phyloP scores from a whole-genome alignment of 768 basidiomycete species.

The Sarcomyxa edulis region DNA sequence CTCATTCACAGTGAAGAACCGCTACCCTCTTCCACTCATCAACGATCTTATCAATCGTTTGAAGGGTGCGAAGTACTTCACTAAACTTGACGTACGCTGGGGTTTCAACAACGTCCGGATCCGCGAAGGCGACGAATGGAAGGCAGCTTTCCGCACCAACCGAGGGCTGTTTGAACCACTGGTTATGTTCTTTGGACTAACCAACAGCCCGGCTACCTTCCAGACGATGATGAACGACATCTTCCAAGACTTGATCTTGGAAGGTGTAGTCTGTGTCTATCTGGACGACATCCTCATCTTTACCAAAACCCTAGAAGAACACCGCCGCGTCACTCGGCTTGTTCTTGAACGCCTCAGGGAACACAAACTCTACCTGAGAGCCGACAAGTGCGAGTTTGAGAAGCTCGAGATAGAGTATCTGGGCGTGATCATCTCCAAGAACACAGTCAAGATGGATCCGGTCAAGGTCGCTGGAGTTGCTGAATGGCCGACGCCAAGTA shows the following conservation, averaged over 20 bases:
- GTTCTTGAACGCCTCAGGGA: conserved; percentile 15
- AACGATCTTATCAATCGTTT: conserved; percentile 19
- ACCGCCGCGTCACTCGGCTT: conserved; percentile 1
- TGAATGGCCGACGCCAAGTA: conserved; percentile 23
- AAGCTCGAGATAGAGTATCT: conserved; percentile 16
- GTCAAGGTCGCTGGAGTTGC: conserved; percentile 22
- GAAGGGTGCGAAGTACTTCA: conserved; percentile 20
- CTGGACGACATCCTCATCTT: conserved; percentile 28
- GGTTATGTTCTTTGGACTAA: conserved; percentile 33
- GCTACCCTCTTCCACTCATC: conserved; percentile 30
- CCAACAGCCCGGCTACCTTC: conserved; percentile 30
- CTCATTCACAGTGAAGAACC: conserved; percentile 25
- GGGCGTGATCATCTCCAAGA: conserved; percentile 17
- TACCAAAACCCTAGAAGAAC: conserved; percentile 10
- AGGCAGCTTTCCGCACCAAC: conserved; percentile 35
- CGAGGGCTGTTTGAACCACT: conserved; percentile 29
- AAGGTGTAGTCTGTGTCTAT: conserved; percentile 20
- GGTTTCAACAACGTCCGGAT: conserved; percentile 32
- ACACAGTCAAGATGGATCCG: conserved; percentile 22
- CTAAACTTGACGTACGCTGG: conserved; percentile 31
- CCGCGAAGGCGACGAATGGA: conserved; percentile 41
- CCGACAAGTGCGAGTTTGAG: conserved; percentile 14
- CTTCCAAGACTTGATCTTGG: too few relatives aligned
- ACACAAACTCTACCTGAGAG: conserved; percentile 11
- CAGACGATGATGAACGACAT: conserved; percentile 28